Percentiles rank a stretch among this genome's conserved stretches.
Conservation (phyloP, 2,329 filamentous ascomycete species). For the Fusarium succisae region DNA sequence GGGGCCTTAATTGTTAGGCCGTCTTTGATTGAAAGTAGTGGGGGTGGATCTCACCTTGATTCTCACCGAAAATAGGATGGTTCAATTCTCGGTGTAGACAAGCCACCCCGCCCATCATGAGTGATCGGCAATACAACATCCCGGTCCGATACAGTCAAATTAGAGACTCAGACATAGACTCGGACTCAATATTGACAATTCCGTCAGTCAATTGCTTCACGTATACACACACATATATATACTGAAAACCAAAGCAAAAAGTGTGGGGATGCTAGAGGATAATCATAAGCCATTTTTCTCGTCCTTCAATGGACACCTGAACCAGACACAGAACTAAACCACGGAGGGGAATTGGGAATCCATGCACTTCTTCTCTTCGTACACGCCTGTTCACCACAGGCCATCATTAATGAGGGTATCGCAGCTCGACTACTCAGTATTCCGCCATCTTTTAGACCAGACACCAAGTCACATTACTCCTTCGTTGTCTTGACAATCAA, state of each 20-base stretch:
- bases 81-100: slow-evolving; percentile 4
- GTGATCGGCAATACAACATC: slow-evolving; percentile 26
- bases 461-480: slow-evolving; percentile 25
- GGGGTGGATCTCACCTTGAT: slow-evolving; percentile 16
- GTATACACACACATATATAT: slow-evolving; percentile 18
- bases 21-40: neutral
- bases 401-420: slow-evolving; percentile 47
- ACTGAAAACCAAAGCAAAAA: slow-evolving; percentile 33
- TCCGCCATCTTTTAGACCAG: slow-evolving; percentile 26
- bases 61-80: slow-evolving; percentile 12
- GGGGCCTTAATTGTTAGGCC: slow-evolving; percentile 36
- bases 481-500: slow-evolving; percentile 66
- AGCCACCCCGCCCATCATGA: slow-evolving; percentile 1
- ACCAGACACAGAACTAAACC: slow-evolving; percentile 34
- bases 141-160: neutral
- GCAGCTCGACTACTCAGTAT: slow-evolving; percentile 37
- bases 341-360: slow-evolving; percentile 37
- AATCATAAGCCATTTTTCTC: slow-evolving; percentile 23
- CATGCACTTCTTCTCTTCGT: slow-evolving; percentile 40
- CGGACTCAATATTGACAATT: slow-evolving; percentile 7
- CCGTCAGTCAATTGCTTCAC: slow-evolving; percentile 37
- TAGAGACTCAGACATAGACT: neutral
- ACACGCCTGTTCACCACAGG: slow-evolving; percentile 41
- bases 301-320: slow-evolving; percentile 24
- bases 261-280: slow-evolving; percentile 34